These are phyloP conservation scores for Flaveria trinervia DNA, from an alignment of 129 eudicot genomes.

Conservation along the genomic window DNA sequence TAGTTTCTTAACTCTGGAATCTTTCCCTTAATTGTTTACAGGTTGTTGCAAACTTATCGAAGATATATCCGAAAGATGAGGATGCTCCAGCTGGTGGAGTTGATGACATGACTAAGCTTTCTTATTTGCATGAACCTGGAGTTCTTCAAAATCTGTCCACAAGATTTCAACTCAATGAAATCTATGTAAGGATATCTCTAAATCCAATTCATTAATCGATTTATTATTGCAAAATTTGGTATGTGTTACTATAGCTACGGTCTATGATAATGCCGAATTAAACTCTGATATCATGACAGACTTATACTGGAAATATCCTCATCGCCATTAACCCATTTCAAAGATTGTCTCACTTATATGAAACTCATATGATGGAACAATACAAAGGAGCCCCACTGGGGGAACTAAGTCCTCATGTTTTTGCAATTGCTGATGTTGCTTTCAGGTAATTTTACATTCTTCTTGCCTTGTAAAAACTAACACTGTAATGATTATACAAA, in stretches of 20 bases:
- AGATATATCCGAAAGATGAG: constrained; percentile 76
- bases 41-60: constrained; percentile 57
- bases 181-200: constrained; percentile 66
- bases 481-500: constrained; percentile 28
- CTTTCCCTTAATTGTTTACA: constrained; percentile 25
- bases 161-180: constrained; percentile 93
- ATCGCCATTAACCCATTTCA: constrained; percentile 99
- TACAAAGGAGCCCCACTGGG: constrained; percentile 95
- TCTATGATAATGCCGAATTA: constrained; percentile 39
- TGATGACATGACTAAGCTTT: constrained; percentile 98
- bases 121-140: constrained; percentile 97
- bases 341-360: constrained; percentile 83
- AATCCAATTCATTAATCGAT: constrained; percentile 14
- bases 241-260: constrained; percentile 42
- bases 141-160: constrained; percentile 85
- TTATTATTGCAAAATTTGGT: constrained; percentile 19
- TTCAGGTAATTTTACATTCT: constrained; percentile 60
- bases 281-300: constrained; percentile 67
- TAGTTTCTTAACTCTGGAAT: constrained; percentile 19
- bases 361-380: constrained; percentile 90
- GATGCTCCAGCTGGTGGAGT: constrained; percentile 96
- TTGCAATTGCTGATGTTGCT: constrained; percentile 95
- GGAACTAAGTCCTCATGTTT: constrained; percentile 97
- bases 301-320: constrained; percentile 98
- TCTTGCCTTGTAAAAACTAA: constrained; percentile 23